phyloP scores from a whole-genome alignment of 495 filamentous ascomycete species.

The Aspergillus homomorphus region DNA sequence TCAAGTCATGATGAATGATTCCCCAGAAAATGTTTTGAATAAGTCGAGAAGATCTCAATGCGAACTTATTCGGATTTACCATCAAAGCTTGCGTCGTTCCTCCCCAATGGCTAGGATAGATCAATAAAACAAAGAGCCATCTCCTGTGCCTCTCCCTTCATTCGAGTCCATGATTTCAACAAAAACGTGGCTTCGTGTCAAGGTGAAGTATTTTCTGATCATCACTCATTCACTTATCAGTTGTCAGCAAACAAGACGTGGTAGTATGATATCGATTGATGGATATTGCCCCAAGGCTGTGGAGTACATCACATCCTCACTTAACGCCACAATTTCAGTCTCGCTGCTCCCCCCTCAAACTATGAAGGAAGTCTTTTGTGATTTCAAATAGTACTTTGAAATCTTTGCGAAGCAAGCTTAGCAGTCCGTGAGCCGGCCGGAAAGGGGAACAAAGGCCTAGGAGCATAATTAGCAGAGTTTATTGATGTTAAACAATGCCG shows the following conservation, averaged over 20 bases:
- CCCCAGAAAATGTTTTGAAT: neutral
- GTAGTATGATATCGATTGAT: neutral
- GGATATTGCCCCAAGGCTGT: neutral
- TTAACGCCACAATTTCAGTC: neutral
- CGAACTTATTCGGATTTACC: neutral
- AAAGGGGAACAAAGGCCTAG: constrained; percentile 1
- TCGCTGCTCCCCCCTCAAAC: neutral
- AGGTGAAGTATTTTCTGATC: neutral
- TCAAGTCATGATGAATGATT: neutral
- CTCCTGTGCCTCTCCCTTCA: neutral
- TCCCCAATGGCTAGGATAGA: neutral
- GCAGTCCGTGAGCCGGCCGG: neutral
- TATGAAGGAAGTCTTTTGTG: neutral
- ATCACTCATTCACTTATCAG: neutral
- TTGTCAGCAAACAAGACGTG: neutral
- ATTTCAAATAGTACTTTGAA: constrained; percentile 2
- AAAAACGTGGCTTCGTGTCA: neutral
- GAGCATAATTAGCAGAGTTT: neutral
- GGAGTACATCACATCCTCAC: neutral
- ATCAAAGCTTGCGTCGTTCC: neutral
- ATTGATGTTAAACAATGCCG: neutral
- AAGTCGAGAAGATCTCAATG: neutral
- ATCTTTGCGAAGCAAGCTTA: constrained; percentile 1
- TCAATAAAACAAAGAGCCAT: neutral
- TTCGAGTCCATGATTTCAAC: neutral